Conservation (phyloP, 768 basidiomycete genomes). For the Termitomyces sp. region DNA sequence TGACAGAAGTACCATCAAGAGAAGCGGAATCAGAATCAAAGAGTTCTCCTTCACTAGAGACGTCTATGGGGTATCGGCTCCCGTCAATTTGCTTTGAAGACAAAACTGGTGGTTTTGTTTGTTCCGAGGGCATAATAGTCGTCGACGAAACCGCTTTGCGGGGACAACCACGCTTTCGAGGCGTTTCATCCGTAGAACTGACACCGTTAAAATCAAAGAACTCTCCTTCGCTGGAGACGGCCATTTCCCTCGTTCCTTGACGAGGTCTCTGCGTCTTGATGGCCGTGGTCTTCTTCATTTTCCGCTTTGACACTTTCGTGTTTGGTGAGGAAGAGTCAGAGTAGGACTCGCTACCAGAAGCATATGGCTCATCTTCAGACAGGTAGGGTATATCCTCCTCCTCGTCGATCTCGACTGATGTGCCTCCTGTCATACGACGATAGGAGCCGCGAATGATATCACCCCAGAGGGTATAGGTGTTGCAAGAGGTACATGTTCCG, state of each 20-base stretch:
- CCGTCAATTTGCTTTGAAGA: not conserved
- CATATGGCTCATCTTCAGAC: constrained; percentile 29
- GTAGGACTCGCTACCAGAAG: constrained; percentile 17
- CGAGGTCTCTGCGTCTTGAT: not conserved
- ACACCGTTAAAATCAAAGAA: not conserved
- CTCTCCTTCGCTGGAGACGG: constrained; percentile 5
- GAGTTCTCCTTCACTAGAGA: constrained; percentile 6
- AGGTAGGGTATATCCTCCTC: not conserved
- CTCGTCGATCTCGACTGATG: constrained; percentile 16
- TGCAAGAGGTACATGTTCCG: constrained; percentile 50
- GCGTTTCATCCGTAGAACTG: not conserved
- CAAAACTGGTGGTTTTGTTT: not conserved
- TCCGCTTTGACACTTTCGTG: not conserved
- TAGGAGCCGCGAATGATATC: constrained; percentile 61
- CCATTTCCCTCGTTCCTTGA: not conserved
- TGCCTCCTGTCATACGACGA: constrained; percentile 37
- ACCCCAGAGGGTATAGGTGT: constrained; percentile 59
- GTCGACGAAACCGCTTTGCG: not conserved
- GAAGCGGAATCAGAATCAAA: constrained; percentile 1
- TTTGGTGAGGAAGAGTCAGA: not conserved
- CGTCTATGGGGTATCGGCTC: not conserved
- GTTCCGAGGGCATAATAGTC: not conserved
- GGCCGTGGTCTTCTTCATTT: not conserved
- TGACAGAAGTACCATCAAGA: not conserved
- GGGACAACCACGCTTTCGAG: constrained; percentile 6